phyloP scores from a whole-genome alignment of 2,329 filamentous ascomycete species.

The Aspergillus floridensis region DNA sequence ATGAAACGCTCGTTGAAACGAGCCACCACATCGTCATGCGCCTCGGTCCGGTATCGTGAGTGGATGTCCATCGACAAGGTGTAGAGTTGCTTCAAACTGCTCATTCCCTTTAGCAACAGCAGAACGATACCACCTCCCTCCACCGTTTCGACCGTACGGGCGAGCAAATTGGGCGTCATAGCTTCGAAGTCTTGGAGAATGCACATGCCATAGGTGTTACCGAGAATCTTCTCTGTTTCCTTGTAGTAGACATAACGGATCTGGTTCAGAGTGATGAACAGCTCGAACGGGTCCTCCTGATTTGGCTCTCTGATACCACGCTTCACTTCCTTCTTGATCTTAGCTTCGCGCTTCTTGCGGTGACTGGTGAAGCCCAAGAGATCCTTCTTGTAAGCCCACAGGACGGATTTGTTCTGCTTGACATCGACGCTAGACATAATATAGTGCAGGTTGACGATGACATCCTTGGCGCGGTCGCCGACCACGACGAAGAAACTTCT shows the following conservation, averaged over 20 bases:
- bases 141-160: conserved; percentile 93
- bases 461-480: conserved; percentile 90
- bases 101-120: conserved; percentile 92
- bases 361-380: conserved; percentile 92
- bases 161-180: conserved; percentile 92
- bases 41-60: conserved; percentile 92
- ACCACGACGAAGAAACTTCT: conserved; percentile 97
- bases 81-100: conserved; percentile 93
- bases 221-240: conserved; percentile 97
- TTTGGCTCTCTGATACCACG: conserved; percentile 90
- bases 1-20: conserved; percentile 98
- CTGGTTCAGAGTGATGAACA: conserved; percentile 93
- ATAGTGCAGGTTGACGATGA: conserved; percentile 91
- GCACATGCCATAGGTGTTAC: conserved; percentile 98
- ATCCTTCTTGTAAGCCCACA: conserved; percentile 99
- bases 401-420: conserved; percentile 91
- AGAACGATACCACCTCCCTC: conserved; percentile 92
- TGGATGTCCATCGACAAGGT: conserved; percentile 97
- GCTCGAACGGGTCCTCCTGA: conserved; percentile 90
- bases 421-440: conserved; percentile 88
- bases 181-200: conserved; percentile 98
- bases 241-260: conserved; percentile 99
- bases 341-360: conserved; percentile 95
- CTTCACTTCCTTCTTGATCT: conserved; percentile 98
- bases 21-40: conserved; percentile 89